Evolutionary conservation across 495 filamentous ascomycete species (phyloP).

Genomic region (Penicillium canescens): DNA sequence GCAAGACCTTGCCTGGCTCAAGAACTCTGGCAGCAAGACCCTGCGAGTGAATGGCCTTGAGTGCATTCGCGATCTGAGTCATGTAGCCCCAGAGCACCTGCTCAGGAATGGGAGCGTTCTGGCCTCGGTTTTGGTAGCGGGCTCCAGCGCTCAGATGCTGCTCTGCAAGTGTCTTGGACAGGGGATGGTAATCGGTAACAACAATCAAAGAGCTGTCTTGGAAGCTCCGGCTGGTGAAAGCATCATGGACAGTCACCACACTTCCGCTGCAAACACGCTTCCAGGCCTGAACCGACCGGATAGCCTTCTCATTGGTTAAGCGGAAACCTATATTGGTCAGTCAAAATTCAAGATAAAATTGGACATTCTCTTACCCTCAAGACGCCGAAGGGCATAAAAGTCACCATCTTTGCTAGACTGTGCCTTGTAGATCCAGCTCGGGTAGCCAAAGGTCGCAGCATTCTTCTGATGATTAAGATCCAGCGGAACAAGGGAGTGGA

Average conservation of each 20-base stretch:
- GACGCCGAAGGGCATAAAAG: conserved; percentile 77
- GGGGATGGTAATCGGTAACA: conserved; percentile 88
- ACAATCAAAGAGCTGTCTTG: conserved; percentile 94
- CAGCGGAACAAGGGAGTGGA: conserved; percentile 87
- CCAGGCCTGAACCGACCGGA: conserved; percentile 86
- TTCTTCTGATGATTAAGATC: conserved; percentile 80
- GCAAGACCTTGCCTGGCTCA: conserved; percentile 78
- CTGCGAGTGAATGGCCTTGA: conserved; percentile 80
- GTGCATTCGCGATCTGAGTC: conserved; percentile 84
- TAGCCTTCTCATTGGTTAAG: conserved; percentile 84
- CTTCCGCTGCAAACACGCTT: conserved; percentile 79
- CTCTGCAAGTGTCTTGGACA: conserved; percentile 86
- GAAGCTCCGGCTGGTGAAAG: conserved; percentile 90
- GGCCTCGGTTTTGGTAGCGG: conserved; percentile 49
- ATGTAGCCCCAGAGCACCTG: conserved; percentile 87
- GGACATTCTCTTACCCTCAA: conserved; percentile 62
- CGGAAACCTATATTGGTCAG: conserved; percentile 57
- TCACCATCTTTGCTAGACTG: conserved; percentile 82
- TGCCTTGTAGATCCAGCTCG: conserved; percentile 96
- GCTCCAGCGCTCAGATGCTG: conserved; percentile 67
- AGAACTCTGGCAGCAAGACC: conserved; percentile 83
- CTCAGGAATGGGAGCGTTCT: conserved; percentile 63
- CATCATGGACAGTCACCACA: conserved; percentile 85
- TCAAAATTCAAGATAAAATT: neutral
- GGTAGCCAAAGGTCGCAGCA: conserved; percentile 73